These are phyloP conservation scores for Cucumis variabilis DNA, from an alignment of 331 rosid species.

Conservation along the genomic window DNA sequence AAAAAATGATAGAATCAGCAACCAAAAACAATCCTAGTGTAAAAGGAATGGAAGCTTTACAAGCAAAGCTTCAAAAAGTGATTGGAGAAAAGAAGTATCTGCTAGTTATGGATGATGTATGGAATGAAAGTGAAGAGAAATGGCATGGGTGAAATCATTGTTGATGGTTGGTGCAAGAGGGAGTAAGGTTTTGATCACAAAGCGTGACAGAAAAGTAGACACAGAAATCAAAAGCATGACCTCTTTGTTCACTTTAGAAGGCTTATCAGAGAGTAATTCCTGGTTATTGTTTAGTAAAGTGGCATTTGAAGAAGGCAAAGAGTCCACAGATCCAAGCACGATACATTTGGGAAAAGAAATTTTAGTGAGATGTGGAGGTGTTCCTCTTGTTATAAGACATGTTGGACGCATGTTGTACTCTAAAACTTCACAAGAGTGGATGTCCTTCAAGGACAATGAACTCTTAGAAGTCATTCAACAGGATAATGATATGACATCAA, in stretches of 20 bases:
- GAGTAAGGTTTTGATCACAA: slow-evolving; percentile 27
- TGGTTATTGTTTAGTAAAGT: slow-evolving; percentile 5
- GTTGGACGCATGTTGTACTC: neutral
- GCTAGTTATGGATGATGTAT: slow-evolving; percentile 26
- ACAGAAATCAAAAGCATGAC: neutral
- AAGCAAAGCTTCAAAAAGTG: neutral
- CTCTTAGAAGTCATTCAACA: neutral
- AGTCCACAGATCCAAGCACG: neutral
- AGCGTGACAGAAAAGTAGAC: neutral
- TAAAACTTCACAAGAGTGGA: slow-evolving; percentile 13
- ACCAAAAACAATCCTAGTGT: neutral
- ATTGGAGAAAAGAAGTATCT: slow-evolving; percentile 8
- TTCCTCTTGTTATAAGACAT: slow-evolving; percentile 15
- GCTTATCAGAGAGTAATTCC: neutral
- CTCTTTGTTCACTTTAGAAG: neutral
- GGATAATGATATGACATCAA: neutral
- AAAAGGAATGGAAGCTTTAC: neutral
- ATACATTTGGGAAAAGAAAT: neutral
- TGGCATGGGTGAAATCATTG: neutral
- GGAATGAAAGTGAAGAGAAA: neutral
- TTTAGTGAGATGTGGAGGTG: neutral
- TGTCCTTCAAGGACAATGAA: neutral
- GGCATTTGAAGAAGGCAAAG: slow-evolving; percentile 16
- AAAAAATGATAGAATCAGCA: slow-evolving; percentile 34
- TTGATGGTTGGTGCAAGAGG: slow-evolving; percentile 7